Evolutionary conservation across 371 early-diverging fungal genomes (phyloP).

Genomic region (Zychaea mexicana): DNA sequence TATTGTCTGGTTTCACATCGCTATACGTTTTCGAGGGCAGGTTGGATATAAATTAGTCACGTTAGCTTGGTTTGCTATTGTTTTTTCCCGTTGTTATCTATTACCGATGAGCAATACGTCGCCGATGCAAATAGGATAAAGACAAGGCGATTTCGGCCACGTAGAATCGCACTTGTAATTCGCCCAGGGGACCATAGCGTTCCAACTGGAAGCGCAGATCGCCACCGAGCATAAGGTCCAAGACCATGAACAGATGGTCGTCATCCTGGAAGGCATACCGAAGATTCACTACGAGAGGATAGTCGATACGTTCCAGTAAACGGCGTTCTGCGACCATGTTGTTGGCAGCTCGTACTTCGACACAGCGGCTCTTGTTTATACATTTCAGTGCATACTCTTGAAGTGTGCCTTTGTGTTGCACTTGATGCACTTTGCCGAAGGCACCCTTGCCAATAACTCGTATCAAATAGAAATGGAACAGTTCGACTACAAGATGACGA

Average conservation of each 20-base stretch:
- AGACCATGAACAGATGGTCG: constrained; percentile 76
- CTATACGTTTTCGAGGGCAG: too few species aligned
- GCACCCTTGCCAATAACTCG: constrained; percentile 74
- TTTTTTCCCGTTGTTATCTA: not conserved
- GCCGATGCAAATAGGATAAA: constrained; percentile 67
- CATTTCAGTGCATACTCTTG: constrained; percentile 63
- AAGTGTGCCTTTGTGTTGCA: constrained; percentile 74
- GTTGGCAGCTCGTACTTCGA: constrained; percentile 52
- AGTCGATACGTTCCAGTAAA: constrained; percentile 48
- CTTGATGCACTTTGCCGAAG: constrained; percentile 82
- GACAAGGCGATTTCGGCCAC: constrained; percentile 75
- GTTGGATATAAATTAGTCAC: too few species aligned
- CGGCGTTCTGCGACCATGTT: constrained; percentile 60
- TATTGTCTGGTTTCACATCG: constrained; percentile 98
- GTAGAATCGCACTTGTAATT: constrained; percentile 78
- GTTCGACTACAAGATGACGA: not conserved
- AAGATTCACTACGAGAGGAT: constrained; percentile 66
- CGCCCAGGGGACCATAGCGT: constrained; percentile 58
- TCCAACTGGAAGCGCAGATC: constrained; percentile 84
- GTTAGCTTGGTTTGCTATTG: not conserved
- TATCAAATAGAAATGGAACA: constrained; percentile 46
- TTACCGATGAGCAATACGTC: constrained; percentile 63
- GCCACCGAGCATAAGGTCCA: constrained; percentile 85
- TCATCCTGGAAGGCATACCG: constrained; percentile 83
- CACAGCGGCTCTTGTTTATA: constrained; percentile 56